phyloP scores from a whole-genome alignment of 2,329 filamentous ascomycete species.

The Colletotrichum liaoningense region DNA sequence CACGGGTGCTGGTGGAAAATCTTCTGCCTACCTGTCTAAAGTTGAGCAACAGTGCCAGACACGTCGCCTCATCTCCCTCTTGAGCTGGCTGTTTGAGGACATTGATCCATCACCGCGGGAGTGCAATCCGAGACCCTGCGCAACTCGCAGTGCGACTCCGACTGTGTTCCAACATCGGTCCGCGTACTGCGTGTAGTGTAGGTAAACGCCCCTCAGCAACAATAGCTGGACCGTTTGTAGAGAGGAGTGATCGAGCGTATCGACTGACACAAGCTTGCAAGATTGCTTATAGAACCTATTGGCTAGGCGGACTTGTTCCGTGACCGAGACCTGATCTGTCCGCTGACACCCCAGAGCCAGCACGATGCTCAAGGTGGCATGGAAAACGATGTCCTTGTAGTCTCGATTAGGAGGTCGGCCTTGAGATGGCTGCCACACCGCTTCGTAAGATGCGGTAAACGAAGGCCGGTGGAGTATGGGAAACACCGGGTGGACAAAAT shows the following conservation, averaged over 20 bases:
- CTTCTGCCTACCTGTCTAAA: conserved; percentile 41
- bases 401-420: not conserved
- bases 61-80: conserved; percentile 43
- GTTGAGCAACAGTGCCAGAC: conserved; percentile 45
- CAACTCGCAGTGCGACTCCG: conserved; percentile 44
- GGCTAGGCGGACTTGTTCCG: conserved; percentile 30
- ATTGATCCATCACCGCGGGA: conserved; percentile 27
- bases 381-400: conserved; percentile 34
- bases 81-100: conserved; percentile 36
- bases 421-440: conserved; percentile 19
- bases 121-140: conserved; percentile 43
- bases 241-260: conserved; percentile 41
- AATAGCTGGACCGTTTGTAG: conserved; percentile 44
- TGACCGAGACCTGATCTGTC: conserved; percentile 21
- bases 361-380: conserved; percentile 44
- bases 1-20: not conserved
- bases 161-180: conserved; percentile 46
- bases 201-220: conserved; percentile 42
- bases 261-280: conserved; percentile 39
- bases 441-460: conserved; percentile 29
- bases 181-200: conserved; percentile 42
- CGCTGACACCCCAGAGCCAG: conserved; percentile 44
- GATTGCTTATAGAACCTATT: conserved; percentile 44
- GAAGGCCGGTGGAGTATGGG: conserved; percentile 31
- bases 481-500: conserved; percentile 37